Percentiles rank a stretch among this genome's conserved stretches.
Conservation (phyloP, 805 yeast genomes). For the Hanseniaspora lachancei region DNA sequence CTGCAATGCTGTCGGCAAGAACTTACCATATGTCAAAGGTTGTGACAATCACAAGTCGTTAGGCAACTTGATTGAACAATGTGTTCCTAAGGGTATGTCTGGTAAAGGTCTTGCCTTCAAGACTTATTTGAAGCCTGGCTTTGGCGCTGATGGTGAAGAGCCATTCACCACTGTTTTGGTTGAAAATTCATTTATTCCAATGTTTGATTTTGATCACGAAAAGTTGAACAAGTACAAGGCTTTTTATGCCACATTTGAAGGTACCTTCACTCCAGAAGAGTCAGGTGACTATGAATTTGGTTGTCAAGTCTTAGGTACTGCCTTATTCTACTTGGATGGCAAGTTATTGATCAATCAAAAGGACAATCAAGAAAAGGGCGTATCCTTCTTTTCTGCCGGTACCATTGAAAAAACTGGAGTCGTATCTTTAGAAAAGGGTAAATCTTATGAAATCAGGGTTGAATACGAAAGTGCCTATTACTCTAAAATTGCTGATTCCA, state of each 20-base stretch:
- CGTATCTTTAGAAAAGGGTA: conserved; percentile 32
- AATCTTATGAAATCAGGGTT: conserved; percentile 33
- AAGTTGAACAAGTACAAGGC: conserved; percentile 18
- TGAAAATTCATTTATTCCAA: conserved; percentile 15
- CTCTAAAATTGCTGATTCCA: conserved; percentile 19
- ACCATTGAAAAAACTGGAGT: conserved; percentile 37
- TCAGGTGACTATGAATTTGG: conserved; percentile 42
- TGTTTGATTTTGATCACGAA: conserved; percentile 25
- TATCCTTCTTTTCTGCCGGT: conserved; percentile 42
- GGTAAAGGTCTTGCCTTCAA: conserved; percentile 21
- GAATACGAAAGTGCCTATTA: conserved; percentile 43
- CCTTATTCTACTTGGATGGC: conserved; percentile 40
- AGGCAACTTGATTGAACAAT: conserved; percentile 25
- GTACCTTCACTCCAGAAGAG: conserved; percentile 35
- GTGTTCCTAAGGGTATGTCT: conserved; percentile 14
- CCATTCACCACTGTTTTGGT: conserved; percentile 23
- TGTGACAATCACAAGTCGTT: conserved; percentile 27
- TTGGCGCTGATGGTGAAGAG: conserved; percentile 16
- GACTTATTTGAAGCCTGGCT: conserved; percentile 20
- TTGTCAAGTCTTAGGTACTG: conserved; percentile 40
- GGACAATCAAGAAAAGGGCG: conserved; percentile 38
- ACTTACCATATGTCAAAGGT: conserved; percentile 27
- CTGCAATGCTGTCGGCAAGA: conserved; percentile 20
- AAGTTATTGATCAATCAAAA: conserved; percentile 43
- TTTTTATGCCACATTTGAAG: conserved; percentile 36